Percentiles rank a stretch among this genome's conserved stretches.
Evolutionary conservation across 2,329 filamentous ascomycete genomes (phyloP).

Genomic region (Moelleriella libera): DNA sequence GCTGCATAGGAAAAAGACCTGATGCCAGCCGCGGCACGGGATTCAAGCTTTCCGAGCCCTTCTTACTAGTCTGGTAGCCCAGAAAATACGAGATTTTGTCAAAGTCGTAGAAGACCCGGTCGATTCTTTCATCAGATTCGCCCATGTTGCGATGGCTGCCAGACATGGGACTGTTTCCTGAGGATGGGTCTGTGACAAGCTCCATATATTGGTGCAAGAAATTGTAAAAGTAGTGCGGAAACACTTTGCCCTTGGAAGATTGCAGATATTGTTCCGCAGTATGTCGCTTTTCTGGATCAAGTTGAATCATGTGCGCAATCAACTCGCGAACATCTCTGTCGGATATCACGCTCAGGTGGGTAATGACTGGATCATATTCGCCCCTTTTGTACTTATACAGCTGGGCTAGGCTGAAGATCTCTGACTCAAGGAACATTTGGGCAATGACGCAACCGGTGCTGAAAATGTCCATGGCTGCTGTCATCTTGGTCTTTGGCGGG

Average conservation of each 20-base stretch:
- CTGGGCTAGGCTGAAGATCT: conserved; percentile 95
- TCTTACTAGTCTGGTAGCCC: conserved; percentile 49
- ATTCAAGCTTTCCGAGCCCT: conserved; percentile 13
- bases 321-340: conserved; percentile 78
- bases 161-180: conserved; percentile 59
- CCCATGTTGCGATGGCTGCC: conserved; percentile 56
- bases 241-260: conserved; percentile 84
- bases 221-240: conserved; percentile 93
- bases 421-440: conserved; percentile 85
- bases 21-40: conserved; percentile 31
- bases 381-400: conserved; percentile 87
- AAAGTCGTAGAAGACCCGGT: conserved; percentile 85
- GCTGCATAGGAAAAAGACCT: conserved; percentile 61
- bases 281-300: conserved; percentile 83
- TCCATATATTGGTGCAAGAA: conserved; percentile 98
- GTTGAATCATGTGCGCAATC: conserved; percentile 89
- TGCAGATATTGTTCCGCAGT: conserved; percentile 88
- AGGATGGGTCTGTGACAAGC: conserved; percentile 79
- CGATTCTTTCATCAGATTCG: conserved; percentile 86
- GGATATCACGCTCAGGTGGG: conserved; percentile 72
- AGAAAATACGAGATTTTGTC: conserved; percentile 96
- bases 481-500: conserved; percentile 44
- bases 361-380: conserved; percentile 77
- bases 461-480: conserved; percentile 98
- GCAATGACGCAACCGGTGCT: conserved; percentile 94